A percentile compares a stretch with the other conserved stretches of the same genome.
Evolutionary conservation across 257 asterid species (phyloP).

Genomic region (Nyctanthes arbortristis): DNA sequence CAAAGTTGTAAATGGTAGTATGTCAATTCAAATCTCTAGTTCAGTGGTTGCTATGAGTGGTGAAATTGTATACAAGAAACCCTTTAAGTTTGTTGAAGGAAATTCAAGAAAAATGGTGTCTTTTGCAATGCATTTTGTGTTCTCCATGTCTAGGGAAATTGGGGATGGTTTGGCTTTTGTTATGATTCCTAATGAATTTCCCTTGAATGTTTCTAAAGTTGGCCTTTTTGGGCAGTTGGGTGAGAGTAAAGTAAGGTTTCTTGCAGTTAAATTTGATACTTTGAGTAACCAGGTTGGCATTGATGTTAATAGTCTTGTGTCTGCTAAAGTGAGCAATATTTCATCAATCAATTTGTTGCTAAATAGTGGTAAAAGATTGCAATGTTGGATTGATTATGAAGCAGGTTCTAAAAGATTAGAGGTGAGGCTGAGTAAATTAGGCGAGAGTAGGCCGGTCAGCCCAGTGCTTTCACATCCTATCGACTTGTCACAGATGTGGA

Average conservation of each 20-base stretch:
- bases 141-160: constrained; percentile 56
- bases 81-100: constrained; percentile 51
- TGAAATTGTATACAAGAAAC: constrained; percentile 51
- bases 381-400: constrained; percentile 88
- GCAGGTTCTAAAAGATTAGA: constrained; percentile 67
- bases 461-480: constrained; percentile 58
- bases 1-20: constrained; percentile 40
- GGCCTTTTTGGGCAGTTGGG: constrained; percentile 65
- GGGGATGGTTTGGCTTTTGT: constrained; percentile 79
- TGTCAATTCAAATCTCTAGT: constrained; percentile 53
- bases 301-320: constrained; percentile 49
- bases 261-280: constrained; percentile 76
- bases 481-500: constrained; percentile 66
- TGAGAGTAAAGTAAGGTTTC: constrained; percentile 45
- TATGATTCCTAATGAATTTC: constrained; percentile 59
- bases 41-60: constrained; percentile 44
- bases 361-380: constrained; percentile 64
- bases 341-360: constrained; percentile 54
- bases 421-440: constrained; percentile 57
- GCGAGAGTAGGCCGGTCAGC: constrained; percentile 44
- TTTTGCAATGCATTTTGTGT: constrained; percentile 59
- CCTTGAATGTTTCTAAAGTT: constrained; percentile 46
- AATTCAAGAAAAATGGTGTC: constrained; percentile 53
- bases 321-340: constrained; percentile 61
- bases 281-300: constrained; percentile 63